Evolutionary conservation across 345 rosid species (phyloP), one percentile per base, ranked within the genome.

Genomic region (Boechera stricta): DNA sequence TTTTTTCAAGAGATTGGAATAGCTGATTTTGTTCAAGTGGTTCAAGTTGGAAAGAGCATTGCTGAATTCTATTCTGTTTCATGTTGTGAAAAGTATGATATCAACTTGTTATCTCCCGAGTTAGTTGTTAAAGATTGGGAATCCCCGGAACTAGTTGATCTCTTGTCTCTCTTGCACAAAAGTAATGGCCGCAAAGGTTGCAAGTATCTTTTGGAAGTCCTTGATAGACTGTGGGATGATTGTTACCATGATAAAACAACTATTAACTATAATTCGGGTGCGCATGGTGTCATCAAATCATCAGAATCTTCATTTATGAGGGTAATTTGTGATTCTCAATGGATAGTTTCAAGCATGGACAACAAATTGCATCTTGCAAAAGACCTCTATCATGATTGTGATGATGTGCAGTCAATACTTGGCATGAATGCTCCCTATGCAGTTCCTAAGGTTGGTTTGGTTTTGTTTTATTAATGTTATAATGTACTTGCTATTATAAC

Each of bases 351-450:
- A 21, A 85, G 84, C 83, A 77, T 89, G 85, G 93, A 90, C 82
- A 68, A 81, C 79, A 59, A 81, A 77, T 89, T 94, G 84, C 91
- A 92, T 81, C 78, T 67, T 80, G 89, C 98, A 48, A 84, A 74
- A 64, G 90, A 89, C 55, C 79, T 94, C 70, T 94, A 88, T 80
- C 81, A 87, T 71, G 97, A 92, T 53, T 90, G 93, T 81, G 97
- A 90, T 80, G 82, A 86, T 42, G 95, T 94, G 75, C 89, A 79
- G 64, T 84, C 87, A 35, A 77, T 92, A 66, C 88, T 94, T 31
- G 98, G 98, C 70, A 77, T 81, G 49, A 82, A 75, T 57, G 98
- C 95, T 72, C 97, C 98, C 3, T 94, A 87, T 77, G 86, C 89
- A 68, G 85, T 87, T 82, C 97, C 98, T 54, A 92, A 90, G 98